Conservation (phyloP, 2,329 filamentous ascomycete species). For the Arthroderma sp. region DNA sequence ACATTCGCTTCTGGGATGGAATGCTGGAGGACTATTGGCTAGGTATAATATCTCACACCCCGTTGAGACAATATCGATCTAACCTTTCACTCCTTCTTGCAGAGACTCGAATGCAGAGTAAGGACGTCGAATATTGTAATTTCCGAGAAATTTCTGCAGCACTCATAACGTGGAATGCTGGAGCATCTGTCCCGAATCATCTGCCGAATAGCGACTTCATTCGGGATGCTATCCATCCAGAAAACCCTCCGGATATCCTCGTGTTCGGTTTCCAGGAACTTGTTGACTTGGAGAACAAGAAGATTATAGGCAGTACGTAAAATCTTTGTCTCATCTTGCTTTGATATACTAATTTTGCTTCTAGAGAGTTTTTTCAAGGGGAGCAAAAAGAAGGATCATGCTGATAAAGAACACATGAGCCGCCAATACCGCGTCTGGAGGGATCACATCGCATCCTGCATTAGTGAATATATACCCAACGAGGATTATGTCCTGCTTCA, state of each 20-base stretch:
- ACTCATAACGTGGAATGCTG: slow-evolving; percentile 92
- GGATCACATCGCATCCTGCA: slow-evolving; percentile 67
- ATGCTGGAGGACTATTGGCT: slow-evolving; percentile 88
- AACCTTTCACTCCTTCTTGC: background rate
- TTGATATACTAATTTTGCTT: slow-evolving; percentile 16
- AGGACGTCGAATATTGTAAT: slow-evolving; percentile 68
- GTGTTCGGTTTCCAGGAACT: slow-evolving; percentile 97
- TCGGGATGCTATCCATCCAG: slow-evolving; percentile 61
- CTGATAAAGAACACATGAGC: slow-evolving; percentile 69
- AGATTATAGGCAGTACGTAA: slow-evolving; percentile 71
- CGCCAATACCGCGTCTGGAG: slow-evolving; percentile 96
- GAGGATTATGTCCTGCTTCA: slow-evolving; percentile 78
- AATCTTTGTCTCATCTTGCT: background rate
- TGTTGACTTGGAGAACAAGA: slow-evolving; percentile 96
- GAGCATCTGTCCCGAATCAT: slow-evolving; percentile 80
- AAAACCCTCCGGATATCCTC: slow-evolving; percentile 71
- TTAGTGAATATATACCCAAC: slow-evolving; percentile 71
- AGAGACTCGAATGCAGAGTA: slow-evolving; percentile 74
- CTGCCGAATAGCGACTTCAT: slow-evolving; percentile 71
- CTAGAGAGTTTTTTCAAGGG: slow-evolving; percentile 67
- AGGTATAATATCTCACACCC: slow-evolving; percentile 29
- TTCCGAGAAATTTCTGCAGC: slow-evolving; percentile 71
- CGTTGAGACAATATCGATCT: background rate
- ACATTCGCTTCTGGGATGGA: slow-evolving; percentile 79
- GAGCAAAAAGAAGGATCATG: slow-evolving; percentile 67